These are phyloP conservation scores for Galerina marginata DNA, from an alignment of 768 basidiomycete species.

Conservation along the genomic window DNA sequence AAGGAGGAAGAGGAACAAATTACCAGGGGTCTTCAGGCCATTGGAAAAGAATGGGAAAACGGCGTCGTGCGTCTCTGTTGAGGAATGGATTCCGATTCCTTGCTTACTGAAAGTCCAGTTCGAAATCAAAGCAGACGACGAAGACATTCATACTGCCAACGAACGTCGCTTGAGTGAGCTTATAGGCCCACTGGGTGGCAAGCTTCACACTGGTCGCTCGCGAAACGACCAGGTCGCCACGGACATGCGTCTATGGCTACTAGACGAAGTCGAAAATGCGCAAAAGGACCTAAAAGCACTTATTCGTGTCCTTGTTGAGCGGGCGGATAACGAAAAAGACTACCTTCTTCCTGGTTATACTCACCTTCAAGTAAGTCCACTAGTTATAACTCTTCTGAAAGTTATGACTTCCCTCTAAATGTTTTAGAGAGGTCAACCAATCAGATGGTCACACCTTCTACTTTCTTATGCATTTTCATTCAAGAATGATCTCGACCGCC, in stretches of 20 bases:
- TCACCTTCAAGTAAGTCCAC: constrained; percentile 82
- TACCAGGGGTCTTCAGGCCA: constrained; percentile 72
- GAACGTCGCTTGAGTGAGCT: constrained; percentile 93
- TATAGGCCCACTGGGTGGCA: constrained; percentile 91
- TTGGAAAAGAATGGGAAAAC: constrained; percentile 85
- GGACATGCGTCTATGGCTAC: constrained; percentile 96
- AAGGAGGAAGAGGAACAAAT: constrained; percentile 75
- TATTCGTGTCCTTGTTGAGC: constrained; percentile 86
- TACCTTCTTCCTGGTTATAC: constrained; percentile 95
- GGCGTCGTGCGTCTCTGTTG: constrained; percentile 60
- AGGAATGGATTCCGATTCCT: not conserved
- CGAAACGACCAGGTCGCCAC: constrained; percentile 99
- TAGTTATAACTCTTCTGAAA: not conserved
- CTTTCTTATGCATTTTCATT: constrained; percentile 96
- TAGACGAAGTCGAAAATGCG: constrained; percentile 74
- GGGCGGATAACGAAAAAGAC: constrained; percentile 93
- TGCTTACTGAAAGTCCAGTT: constrained; percentile 56
- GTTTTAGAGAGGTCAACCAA: constrained; percentile 91
- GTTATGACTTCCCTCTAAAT: not conserved
- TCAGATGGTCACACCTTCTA: constrained; percentile 97
- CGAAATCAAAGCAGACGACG: constrained; percentile 80
- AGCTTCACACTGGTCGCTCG: constrained; percentile 95
- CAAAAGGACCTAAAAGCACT: constrained; percentile 75
- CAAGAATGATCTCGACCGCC: constrained; percentile 84
- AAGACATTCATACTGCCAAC: constrained; percentile 99